Base-by-base conservation (phyloP, 306 rosid species). In the Nissolia schottii region DNA sequence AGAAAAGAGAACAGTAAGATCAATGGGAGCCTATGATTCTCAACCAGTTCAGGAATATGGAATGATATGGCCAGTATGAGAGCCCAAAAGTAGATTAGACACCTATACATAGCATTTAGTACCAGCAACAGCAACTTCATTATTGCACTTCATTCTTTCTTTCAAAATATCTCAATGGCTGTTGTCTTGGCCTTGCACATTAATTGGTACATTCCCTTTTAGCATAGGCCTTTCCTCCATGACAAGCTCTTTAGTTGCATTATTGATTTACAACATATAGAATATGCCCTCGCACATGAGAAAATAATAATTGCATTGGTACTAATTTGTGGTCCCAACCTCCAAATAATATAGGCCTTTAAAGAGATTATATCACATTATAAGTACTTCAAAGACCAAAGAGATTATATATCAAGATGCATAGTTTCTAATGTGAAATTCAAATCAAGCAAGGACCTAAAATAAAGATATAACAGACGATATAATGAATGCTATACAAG, bases 391-490 rank as follows among this genome's bases (percentile, higher is more conserved):
- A 20, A 20, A 18, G 5, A 35, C 14, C 32, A 27, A n/a, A 60
- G 16, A 31, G 48, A 67, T 80, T 19, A 86, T 22, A 22, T 83
- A 82, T 84, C 84, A 84, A 73, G 88, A 83, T 74, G 62, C 84
- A 28, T 2, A 31, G 59, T 22, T 23, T 57, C n/a, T 12, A 54
- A 74, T 14, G n/a, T 55, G 23, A 40, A 40, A n/a, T 55, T 63
- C 40, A 48, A 46, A 8, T 3, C 37, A 72, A 71, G 15, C 12
- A 57, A 58, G 6, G 14, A 57, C 2, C 48, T 24, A 27, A n/a
- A n/a, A 37, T n/a, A 43, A 12, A 50, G 3, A 35, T 50, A 48
- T 22, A 46, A 34, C 12, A 16, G 29, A 27, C n/a, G n/a, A 31
- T 18, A 43, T 4, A 38, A n/a, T n/a, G n/a, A 40, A 45, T 49